Base-by-base conservation (phyloP, 176 grass and related monocot species). In the Oryza meyeriana region DNA sequence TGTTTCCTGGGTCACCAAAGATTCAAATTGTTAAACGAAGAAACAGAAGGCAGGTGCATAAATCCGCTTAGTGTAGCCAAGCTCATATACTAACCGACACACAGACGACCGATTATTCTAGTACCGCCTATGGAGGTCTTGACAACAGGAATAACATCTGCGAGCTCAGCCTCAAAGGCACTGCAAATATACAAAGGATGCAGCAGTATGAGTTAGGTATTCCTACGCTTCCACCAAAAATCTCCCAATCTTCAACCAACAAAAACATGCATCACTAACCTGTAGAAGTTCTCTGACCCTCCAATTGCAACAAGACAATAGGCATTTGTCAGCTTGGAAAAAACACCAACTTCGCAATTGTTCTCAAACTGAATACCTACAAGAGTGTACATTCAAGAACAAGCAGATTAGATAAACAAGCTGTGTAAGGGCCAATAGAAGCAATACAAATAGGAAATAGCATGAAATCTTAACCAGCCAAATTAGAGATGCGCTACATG, bases 271-370 rank as follows among this genome's bases (percentile, higher is more conserved):
- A 64, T 26, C 55, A 35, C 76, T 35, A 72, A 94, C 93, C 93
- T 99, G 89, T 99, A 99, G 84, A 99, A 99, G 79, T 87, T 96
- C 80, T 99, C 97, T 63, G 97, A 99, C 11, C 97, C 97, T 83
- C 97, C 93, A 31, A 99, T 99, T 4, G 90, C 93, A 75, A 99
- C 93, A 78, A 99, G 87, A 81, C 93, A 99, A 42, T 99, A 99
- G 1, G 93, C 93, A 85, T 99, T 99, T 55, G 93, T 99, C 13
- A 99, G 73, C 91, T 99, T 96, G 33, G 93, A 99, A 69, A 99
- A 99, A 72, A 95, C 93, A 31, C 97, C 93, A 88, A 96, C 24
- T 83, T 99, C 97, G 17, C 93, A 99, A 73, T 88, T 89, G 75
- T 99, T 99, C 80, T 96, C 93, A 90, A 95, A 99, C 72, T 90